Conservation (phyloP, 257 asterid genomes). For the Primulina huaijiensis region DNA sequence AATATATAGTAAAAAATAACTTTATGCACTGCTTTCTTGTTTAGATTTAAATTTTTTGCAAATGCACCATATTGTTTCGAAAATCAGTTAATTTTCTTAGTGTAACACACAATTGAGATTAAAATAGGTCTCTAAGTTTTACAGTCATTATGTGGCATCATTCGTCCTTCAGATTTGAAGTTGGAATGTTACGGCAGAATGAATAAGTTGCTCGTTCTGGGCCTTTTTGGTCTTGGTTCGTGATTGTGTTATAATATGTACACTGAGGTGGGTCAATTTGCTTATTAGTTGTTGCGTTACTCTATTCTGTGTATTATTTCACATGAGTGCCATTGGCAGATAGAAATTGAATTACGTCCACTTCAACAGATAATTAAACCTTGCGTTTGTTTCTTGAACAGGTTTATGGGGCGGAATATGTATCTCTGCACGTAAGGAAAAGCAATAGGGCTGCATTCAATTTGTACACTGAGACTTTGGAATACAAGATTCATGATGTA, state of each 20-base stretch:
- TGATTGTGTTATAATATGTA: neutral
- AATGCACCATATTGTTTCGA: neutral
- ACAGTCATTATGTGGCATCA: neutral
- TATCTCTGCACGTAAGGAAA: slow-evolving; percentile 89
- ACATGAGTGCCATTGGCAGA: neutral
- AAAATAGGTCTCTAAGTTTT: neutral
- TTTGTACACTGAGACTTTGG: slow-evolving; percentile 78
- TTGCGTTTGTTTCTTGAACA: slow-evolving; percentile 32
- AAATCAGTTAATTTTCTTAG: neutral
- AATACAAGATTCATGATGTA: slow-evolving; percentile 84
- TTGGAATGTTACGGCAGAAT: neutral
- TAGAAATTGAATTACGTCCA: neutral
- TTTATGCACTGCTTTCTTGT: neutral
- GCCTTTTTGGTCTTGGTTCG: neutral
- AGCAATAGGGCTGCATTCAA: slow-evolving; percentile 93
- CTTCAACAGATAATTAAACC: neutral
- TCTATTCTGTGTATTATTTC: slow-evolving; percentile 1
- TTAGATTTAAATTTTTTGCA: too few relatives aligned
- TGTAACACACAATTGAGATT: neutral
- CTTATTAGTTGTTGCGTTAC: neutral
- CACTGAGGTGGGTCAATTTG: neutral
- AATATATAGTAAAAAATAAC: neutral
- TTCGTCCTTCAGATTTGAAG: neutral
- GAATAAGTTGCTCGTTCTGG: neutral
- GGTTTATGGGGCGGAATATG: slow-evolving; percentile 92